Evolutionary conservation across 176 grass and related monocot genomes (phyloP).

Genomic region (Musa troglodytarum): DNA sequence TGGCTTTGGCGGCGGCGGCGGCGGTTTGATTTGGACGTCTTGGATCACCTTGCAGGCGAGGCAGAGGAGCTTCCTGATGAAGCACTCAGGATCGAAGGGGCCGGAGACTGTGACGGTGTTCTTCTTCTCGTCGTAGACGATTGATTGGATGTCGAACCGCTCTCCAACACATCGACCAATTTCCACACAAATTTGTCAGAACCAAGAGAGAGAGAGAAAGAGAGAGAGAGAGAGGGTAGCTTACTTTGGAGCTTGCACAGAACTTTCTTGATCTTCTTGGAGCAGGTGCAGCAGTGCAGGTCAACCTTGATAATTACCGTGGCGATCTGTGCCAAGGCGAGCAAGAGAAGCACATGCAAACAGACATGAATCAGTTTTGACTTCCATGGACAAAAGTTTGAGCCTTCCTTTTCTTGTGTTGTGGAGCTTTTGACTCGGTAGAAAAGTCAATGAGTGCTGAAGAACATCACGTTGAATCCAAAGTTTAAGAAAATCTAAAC

Average conservation of each 20-base stretch:
- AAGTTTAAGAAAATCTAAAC: too few relatives aligned
- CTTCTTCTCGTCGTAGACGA: slow-evolving; percentile 18
- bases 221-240: not conserved
- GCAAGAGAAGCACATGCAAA: not conserved
- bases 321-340: slow-evolving; percentile 1
- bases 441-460: too few relatives aligned
- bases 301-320: slow-evolving; percentile 28
- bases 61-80: slow-evolving; percentile 32
- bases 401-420: too few relatives aligned
- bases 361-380: not conserved
- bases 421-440: too few relatives aligned
- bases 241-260: slow-evolving; percentile 33
- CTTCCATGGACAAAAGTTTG: too few relatives aligned
- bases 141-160: slow-evolving; percentile 25
- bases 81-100: slow-evolving; percentile 11
- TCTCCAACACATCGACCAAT: slow-evolving; percentile 5
- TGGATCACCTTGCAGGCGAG: slow-evolving; percentile 29
- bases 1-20: not conserved
- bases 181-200: not conserved
- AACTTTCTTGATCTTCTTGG: slow-evolving; percentile 37
- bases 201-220: not conserved
- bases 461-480: too few relatives aligned
- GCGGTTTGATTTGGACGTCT: slow-evolving; percentile 18
- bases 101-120: slow-evolving; percentile 32
- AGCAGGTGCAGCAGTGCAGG: slow-evolving; percentile 34